Percentiles rank a stretch among this genome's conserved stretches.
Evolutionary conservation across 768 basidiomycete genomes (phyloP).

Genomic region (Termitomyces sp.): DNA sequence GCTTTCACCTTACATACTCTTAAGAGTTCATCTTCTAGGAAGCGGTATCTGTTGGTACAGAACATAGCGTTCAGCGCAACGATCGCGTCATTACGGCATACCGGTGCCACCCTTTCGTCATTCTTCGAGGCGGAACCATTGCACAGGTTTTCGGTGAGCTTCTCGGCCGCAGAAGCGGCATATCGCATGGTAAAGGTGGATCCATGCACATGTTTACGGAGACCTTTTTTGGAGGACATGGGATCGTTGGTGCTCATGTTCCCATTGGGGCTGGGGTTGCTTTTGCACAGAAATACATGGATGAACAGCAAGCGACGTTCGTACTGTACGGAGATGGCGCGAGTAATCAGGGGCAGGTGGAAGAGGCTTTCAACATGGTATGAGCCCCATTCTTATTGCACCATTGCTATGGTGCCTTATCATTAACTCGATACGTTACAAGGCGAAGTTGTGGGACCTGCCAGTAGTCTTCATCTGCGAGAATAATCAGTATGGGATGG

Average conservation of each 20-base stretch:
- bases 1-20: neutral
- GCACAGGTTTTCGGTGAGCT: conserved; percentile 76
- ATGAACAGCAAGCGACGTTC: conserved; percentile 78
- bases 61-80: conserved; percentile 70
- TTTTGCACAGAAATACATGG: conserved; percentile 87
- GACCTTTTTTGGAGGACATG: conserved; percentile 45
- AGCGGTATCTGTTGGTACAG: conserved; percentile 54
- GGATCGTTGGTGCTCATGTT: conserved; percentile 98
- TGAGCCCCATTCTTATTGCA: conserved; percentile 21
- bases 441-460: conserved; percentile 97
- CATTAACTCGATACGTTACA: neutral
- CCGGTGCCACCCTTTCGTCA: conserved; percentile 97
- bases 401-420: neutral
- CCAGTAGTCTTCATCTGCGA: conserved; percentile 68
- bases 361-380: conserved; percentile 91
- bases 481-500: conserved; percentile 99
- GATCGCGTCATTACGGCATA: conserved; percentile 96
- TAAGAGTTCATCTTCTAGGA: conserved; percentile 57
- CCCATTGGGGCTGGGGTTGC: conserved; percentile 92
- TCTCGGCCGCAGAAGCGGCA: conserved; percentile 85
- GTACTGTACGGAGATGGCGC: conserved; percentile 97
- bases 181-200: conserved; percentile 91
- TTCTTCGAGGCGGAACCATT: conserved; percentile 89
- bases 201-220: conserved; percentile 64
- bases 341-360: conserved; percentile 95